Base-by-base conservation (phyloP, 331 rosid species). In the Saraca asoca region DNA sequence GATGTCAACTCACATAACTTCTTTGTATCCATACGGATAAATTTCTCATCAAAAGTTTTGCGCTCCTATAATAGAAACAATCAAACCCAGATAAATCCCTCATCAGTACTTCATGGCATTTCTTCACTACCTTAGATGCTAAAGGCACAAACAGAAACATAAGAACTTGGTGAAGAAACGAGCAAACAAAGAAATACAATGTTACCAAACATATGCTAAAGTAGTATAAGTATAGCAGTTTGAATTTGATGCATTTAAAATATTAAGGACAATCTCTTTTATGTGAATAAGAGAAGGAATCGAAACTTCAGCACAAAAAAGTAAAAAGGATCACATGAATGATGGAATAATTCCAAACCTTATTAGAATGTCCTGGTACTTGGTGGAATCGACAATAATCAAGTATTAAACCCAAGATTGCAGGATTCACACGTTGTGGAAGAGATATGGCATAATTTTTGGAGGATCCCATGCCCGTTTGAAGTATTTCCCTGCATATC, bases 331-430 rank as follows among this genome's bases (percentile, higher is more conserved):
- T 59, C 39, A 55, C 39, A 62, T 49, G 51, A 70, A 41, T 45
- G 66, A 5, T 33, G 58, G 63, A 75, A 33, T 59, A 20, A 68
- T 46, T 69, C 53, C 76, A 56, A 38, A 91, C 97, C 91, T 88
- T 91, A 72, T 88, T 91, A 57, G 97, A 91, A 68, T 35, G 96
- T 33, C 97, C 96, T 12, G 91, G 80, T 70, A 84, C 83, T 86
- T 86, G 97, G 76, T 91, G 96, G 66, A 91, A 91, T 67, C 87
- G 86, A 41, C 96, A 91, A 49, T 91, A 88, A 74, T 91, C 97
- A 48, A 91, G 97, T 54, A 91, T 82, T 73, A 88, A 78, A 44
- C 94, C 91, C 83, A 91, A 84, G 41, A 84, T 85, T 31, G 94
- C 85, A 33, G 96, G 91, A 81, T 78, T 86, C 57, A 91, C 97